A percentile compares a stretch with the other conserved stretches of the same genome.
These are phyloP conservation scores for Graphilbum ipis-grandicollis DNA, from an alignment of 2,329 filamentous ascomycete genomes.

Conservation along the genomic window DNA sequence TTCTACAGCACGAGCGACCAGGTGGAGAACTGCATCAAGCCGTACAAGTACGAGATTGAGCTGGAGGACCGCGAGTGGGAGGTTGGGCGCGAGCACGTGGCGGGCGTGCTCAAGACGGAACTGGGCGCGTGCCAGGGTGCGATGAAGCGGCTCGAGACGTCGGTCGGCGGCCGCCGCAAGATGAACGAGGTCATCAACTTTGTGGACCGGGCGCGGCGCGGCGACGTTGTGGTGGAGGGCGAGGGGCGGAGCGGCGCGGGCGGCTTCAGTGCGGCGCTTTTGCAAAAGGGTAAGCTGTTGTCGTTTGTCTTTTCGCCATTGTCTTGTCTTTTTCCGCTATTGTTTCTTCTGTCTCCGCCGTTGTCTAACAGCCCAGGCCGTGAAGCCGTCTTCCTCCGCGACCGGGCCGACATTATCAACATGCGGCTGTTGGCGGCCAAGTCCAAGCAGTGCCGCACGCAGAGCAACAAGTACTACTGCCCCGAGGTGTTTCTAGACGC, in stretches of 20 bases:
- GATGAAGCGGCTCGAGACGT: constrained; percentile 55
- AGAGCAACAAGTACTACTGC: constrained; percentile 89
- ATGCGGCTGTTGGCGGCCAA: constrained; percentile 80
- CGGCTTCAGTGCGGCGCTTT: constrained; percentile 74
- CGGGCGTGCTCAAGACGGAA: constrained; percentile 69
- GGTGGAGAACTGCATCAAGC: constrained; percentile 97
- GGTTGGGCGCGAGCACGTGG: constrained; percentile 68
- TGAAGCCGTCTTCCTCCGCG: constrained; percentile 85
- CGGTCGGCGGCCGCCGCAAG: constrained; percentile 68
- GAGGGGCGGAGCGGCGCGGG: constrained; percentile 73
- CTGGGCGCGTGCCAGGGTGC: constrained; percentile 70
- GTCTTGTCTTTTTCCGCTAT: not conserved
- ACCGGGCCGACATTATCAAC: constrained; percentile 76
- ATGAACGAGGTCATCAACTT: constrained; percentile 79
- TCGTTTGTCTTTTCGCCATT: constrained; percentile 6
- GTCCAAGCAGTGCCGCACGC: constrained; percentile 69
- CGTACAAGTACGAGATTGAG: constrained; percentile 96
- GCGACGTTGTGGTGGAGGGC: constrained; percentile 70
- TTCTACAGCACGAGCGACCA: constrained; percentile 97
- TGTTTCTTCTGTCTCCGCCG: not conserved
- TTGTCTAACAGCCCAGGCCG: constrained; percentile 54
- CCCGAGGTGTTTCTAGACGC: constrained; percentile 97
- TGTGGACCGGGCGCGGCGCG: constrained; percentile 76
- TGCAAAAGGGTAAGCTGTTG: constrained; percentile 52
- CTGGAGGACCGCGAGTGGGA: constrained; percentile 82